A percentile compares a stretch with the other conserved stretches of the same genome.
These are phyloP conservation scores for Fennellomyces sp. DNA, from an alignment of 371 early-diverging fungal species.

Conservation along the genomic window DNA sequence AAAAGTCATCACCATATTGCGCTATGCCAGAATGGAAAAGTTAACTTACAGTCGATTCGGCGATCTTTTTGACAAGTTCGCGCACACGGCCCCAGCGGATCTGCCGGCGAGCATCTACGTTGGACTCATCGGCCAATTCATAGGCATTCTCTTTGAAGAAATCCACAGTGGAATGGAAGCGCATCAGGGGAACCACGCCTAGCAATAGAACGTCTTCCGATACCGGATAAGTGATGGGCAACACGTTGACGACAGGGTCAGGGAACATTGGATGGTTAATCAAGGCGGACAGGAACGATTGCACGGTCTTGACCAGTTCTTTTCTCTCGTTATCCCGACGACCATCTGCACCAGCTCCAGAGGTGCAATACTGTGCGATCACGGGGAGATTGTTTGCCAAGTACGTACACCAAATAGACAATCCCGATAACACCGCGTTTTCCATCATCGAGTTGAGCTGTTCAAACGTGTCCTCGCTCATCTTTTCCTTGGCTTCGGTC, in stretches of 20 bases:
- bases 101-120: slow-evolving; percentile 33
- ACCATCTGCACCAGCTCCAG: slow-evolving; percentile 17
- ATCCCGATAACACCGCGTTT: slow-evolving; percentile 31
- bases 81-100: slow-evolving; percentile 51
- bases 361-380: slow-evolving; percentile 35
- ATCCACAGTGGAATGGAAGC: slow-evolving; percentile 42
- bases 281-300: slow-evolving; percentile 33
- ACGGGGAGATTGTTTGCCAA: slow-evolving; percentile 27
- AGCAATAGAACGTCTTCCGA: slow-evolving; percentile 43
- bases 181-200: slow-evolving; percentile 31
- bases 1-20: background rate
- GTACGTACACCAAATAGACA: slow-evolving; percentile 50
- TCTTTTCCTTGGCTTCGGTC: slow-evolving; percentile 12
- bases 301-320: slow-evolving; percentile 29
- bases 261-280: slow-evolving; percentile 42
- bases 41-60: slow-evolving; percentile 37
- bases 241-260: slow-evolving; percentile 36
- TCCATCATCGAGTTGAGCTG: slow-evolving; percentile 22
- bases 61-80: slow-evolving; percentile 36
- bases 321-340: slow-evolving; percentile 22
- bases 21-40: background rate
- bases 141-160: slow-evolving; percentile 42
- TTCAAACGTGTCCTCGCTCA: slow-evolving; percentile 11
- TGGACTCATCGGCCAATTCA: slow-evolving; percentile 18
- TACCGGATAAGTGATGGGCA: slow-evolving; percentile 42